These are phyloP conservation scores for Amylocarpus encephaloides DNA, from an alignment of 2,329 filamentous ascomycete genomes.

Conservation along the genomic window DNA sequence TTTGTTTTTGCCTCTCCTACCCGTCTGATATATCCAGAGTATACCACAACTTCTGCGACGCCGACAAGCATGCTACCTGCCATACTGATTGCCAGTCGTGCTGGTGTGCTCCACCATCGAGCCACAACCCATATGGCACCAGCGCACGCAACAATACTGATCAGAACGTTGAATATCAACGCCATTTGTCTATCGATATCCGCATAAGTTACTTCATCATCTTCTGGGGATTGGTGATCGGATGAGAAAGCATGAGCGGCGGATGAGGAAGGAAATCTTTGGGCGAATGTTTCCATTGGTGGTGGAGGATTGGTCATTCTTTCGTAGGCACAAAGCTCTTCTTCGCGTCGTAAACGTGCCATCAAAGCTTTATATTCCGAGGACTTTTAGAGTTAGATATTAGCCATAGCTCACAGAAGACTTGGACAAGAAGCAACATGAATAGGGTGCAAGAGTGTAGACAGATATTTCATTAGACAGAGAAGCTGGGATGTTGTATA, in stretches of 20 bases:
- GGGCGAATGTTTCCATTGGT: constrained; percentile 50
- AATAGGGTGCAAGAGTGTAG: not conserved
- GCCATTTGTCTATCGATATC: constrained; percentile 77
- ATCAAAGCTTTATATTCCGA: constrained; percentile 83
- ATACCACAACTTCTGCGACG: constrained; percentile 71
- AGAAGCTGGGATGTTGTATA: not conserved
- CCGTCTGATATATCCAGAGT: constrained; percentile 67
- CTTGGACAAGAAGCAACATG: not conserved
- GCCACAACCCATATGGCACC: constrained; percentile 73
- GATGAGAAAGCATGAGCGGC: constrained; percentile 50
- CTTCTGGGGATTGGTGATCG: constrained; percentile 38
- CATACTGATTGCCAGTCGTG: constrained; percentile 64
- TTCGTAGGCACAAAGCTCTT: constrained; percentile 77
- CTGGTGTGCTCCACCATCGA: constrained; percentile 67
- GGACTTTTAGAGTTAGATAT: constrained; percentile 43
- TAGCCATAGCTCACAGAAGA: constrained; percentile 1
- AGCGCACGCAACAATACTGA: constrained; percentile 76
- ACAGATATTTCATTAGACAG: too few species aligned
- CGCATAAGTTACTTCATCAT: constrained; percentile 61
- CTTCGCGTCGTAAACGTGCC: constrained; percentile 73
- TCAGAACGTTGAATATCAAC: constrained; percentile 81
- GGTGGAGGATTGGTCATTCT: constrained; percentile 64
- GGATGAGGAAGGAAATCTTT: constrained; percentile 49
- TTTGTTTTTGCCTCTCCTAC: constrained; percentile 61
- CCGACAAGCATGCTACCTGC: constrained; percentile 63